Conservation (phyloP, 208 protist genomes). For the Leishmania guyanensis region DNA sequence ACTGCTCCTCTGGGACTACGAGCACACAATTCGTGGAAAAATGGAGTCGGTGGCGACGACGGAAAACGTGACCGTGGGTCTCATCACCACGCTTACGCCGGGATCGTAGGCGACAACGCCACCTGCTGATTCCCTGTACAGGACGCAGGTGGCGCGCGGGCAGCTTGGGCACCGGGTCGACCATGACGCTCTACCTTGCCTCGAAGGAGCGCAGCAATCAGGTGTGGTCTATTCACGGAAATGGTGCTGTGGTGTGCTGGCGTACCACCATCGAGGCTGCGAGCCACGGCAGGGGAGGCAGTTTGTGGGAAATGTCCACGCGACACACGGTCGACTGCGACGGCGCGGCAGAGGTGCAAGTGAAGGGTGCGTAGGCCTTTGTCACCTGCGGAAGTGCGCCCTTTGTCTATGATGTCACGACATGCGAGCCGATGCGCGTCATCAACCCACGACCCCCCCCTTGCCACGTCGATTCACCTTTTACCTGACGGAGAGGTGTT, state of each 20-base stretch:
- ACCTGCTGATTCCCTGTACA: neutral
- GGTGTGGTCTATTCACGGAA: conserved; percentile 74
- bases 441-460: conserved; percentile 44
- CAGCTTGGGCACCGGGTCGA: conserved; percentile 35
- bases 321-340: conserved; percentile 49
- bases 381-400: conserved; percentile 57
- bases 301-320: conserved; percentile 62
- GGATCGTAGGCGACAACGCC: conserved; percentile 8
- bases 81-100: conserved; percentile 35
- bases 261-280: conserved; percentile 39
- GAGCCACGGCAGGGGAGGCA: neutral
- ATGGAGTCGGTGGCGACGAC: conserved; percentile 8
- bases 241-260: conserved; percentile 71
- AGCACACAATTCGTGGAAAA: conserved; percentile 16
- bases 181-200: conserved; percentile 52
- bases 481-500: conserved; percentile 78
- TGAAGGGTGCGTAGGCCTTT: conserved; percentile 43
- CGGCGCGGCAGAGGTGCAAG: conserved; percentile 53
- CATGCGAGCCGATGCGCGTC: conserved; percentile 48
- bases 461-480: conserved; percentile 38
- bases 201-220: conserved; percentile 56
- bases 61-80: conserved; percentile 19
- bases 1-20: conserved; percentile 65
- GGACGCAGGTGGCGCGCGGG: conserved; percentile 17
- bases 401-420: conserved; percentile 60